Base-by-base conservation (phyloP, 106 monocot genomes). In the Narthecium ossifragum region DNA sequence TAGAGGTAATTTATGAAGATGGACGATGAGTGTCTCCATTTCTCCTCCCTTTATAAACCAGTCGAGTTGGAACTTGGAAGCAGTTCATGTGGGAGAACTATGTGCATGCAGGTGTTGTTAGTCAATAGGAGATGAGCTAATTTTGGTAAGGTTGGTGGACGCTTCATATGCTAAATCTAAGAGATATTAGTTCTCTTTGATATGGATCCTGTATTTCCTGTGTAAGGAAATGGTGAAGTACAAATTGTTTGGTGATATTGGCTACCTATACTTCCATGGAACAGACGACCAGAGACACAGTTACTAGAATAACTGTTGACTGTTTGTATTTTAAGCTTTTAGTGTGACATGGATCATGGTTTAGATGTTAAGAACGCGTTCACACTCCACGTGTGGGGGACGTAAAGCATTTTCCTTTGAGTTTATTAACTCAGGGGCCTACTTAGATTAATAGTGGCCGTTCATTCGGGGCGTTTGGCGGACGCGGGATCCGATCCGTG, bases 91-190 rank as follows among this genome's bases (percentile, higher is more conserved):
- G 5, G 47, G 4, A n/a, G 21, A 48, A 14, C 3, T 8, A 46
- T 17, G 46, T 46, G 11, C 24, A 27, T 15, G n/a, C 13, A 25
- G 37, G 47, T 17, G 60, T 17, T 14, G 3, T 8, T 13, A 48
- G 71, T 71, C 71, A 71, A 71, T 34, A 47, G 55, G 36, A 34
- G 71, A 63, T 71, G 25, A 71, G 27, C 71, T 30, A 63, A 55
- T 34, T 26, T 48, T 22, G 31, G 53, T 54, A 54, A 40, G 53
- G 51, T 53, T 62, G 52, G 53, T 52, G 36, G 31, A 38, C 6
- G 22, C 36, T 1, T 25, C 47, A 59, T 33, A 34, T 46, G 33
- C 57, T 48, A 24, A 51, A 57, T 14, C n/a, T n/a, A n/a, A 14
- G 18, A 46, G 15, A 36, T 6, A 36, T 10, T 36, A 6, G 36